phyloP scores from a whole-genome alignment of 495 filamentous ascomycete species.

The Penicillium roqueforti region DNA sequence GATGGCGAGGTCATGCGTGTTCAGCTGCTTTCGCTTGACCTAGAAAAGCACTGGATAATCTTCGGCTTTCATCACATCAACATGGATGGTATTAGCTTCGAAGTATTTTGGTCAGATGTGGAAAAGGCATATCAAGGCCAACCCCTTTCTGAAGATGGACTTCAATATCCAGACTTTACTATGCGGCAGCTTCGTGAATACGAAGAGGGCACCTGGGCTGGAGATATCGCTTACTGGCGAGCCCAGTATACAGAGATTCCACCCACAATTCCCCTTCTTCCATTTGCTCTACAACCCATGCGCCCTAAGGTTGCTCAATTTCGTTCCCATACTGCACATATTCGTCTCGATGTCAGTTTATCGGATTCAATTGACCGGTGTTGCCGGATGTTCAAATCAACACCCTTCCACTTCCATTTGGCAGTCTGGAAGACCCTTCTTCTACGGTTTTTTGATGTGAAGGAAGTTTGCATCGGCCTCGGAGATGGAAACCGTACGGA shows the following conservation, averaged over 20 bases:
- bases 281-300: constrained; percentile 15
- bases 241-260: constrained; percentile 23
- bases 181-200: constrained; percentile 19
- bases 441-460: constrained; percentile 15
- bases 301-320: constrained; percentile 14
- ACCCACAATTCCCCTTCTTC: constrained; percentile 34
- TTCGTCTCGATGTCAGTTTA: constrained; percentile 13
- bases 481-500: constrained; percentile 39
- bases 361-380: constrained; percentile 15
- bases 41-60: constrained; percentile 26
- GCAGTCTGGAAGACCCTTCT: constrained; percentile 34
- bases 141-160: background rate
- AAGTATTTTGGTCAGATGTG: constrained; percentile 39
- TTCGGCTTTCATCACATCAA: constrained; percentile 45
- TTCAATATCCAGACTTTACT: constrained; percentile 29
- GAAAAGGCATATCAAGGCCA: constrained; percentile 33
- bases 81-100: constrained; percentile 45
- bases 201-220: constrained; percentile 14
- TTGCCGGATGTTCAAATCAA: constrained; percentile 21
- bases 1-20: constrained; percentile 29
- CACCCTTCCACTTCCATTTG: constrained; percentile 45
- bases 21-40: constrained; percentile 17
- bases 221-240: constrained; percentile 36
- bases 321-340: constrained; percentile 7
- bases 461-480: constrained; percentile 43